Evolutionary conservation across 164 flowering plant species (phyloP).

Genomic region (Nymphaea colorata): DNA sequence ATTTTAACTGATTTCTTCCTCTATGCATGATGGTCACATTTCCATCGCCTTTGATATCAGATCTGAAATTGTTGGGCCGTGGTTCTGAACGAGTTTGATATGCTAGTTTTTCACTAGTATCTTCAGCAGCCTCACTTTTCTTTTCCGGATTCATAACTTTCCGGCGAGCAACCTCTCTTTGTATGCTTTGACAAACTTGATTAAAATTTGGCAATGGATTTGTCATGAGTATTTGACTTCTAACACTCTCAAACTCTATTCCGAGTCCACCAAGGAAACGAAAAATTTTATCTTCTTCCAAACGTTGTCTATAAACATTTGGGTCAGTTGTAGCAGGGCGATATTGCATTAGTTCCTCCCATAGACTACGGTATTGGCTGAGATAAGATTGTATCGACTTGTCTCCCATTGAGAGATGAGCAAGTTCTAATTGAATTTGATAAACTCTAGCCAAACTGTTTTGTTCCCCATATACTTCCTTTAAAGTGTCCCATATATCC

Average conservation of each 20-base stretch:
- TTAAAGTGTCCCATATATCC: background rate
- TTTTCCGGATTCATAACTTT: background rate
- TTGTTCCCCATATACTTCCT: conserved; percentile 1
- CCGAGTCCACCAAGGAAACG: background rate
- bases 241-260: background rate
- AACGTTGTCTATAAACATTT: background rate
- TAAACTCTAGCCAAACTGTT: background rate
- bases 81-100: too few relatives aligned
- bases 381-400: background rate
- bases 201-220: background rate
- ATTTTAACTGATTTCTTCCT: too few relatives aligned
- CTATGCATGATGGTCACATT: too few relatives aligned
- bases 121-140: background rate
- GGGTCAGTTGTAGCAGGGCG: background rate
- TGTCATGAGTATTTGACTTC: background rate
- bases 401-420: background rate
- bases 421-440: background rate
- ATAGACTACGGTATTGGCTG: background rate
- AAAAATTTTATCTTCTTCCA: background rate
- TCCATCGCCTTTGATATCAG: too few relatives aligned
- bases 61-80: too few relatives aligned
- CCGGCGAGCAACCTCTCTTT: background rate
- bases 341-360: background rate
- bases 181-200: background rate
- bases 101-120: too few relatives aligned